Conservation (phyloP, 495 filamentous ascomycete species). For the Trichoderma parareesei region DNA sequence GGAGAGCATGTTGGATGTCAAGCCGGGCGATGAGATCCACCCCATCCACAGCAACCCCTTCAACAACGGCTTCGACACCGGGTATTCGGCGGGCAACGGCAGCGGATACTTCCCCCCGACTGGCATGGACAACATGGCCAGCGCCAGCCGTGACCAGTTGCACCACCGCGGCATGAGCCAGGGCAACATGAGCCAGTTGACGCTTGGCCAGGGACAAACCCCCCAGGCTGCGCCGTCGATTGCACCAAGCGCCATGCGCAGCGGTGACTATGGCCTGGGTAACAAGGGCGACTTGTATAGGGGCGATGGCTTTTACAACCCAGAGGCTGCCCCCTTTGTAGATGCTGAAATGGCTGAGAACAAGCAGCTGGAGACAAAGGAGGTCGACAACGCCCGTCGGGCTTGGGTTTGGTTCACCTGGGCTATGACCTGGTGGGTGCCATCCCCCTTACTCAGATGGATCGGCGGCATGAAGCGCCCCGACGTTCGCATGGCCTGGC, state of each 20-base stretch:
- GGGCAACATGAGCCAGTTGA: constrained; percentile 53
- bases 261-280: constrained; percentile 82
- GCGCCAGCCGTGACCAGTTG: constrained; percentile 65
- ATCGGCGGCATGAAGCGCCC: constrained; percentile 95
- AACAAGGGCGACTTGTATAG: constrained; percentile 73
- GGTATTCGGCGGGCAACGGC: constrained; percentile 53
- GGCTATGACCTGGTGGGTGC: constrained; percentile 90
- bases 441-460: constrained; percentile 69
- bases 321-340: constrained; percentile 39
- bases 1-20: constrained; percentile 90
- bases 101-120: constrained; percentile 66
- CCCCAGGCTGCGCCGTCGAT: constrained; percentile 55
- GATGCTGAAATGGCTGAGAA: constrained; percentile 71
- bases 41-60: constrained; percentile 43
- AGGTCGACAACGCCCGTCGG: constrained; percentile 53
- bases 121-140: constrained; percentile 49
- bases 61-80: constrained; percentile 44
- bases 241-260: constrained; percentile 63
- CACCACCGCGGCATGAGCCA: constrained; percentile 50
- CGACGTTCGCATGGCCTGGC: constrained; percentile 94
- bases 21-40: constrained; percentile 45
- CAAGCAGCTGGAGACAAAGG: constrained; percentile 66
- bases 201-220: constrained; percentile 25
- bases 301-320: constrained; percentile 61
- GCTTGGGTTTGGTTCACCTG: constrained; percentile 77